phyloP scores from a whole-genome alignment of 257 asterid species.

The Solanum rostratum region DNA sequence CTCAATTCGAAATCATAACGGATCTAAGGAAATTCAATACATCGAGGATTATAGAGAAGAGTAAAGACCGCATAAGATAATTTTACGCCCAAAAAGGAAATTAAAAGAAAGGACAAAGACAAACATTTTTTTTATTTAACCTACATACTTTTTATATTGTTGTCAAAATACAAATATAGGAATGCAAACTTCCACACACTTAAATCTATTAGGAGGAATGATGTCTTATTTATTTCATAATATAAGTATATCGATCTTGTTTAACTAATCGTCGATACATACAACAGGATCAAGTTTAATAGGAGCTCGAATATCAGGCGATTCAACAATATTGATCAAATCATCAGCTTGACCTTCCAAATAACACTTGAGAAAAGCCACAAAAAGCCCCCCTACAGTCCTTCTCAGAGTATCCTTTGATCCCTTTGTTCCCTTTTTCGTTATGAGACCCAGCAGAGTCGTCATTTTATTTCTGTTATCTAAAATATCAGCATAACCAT shows the following conservation, averaged over 20 bases:
- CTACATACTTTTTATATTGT: neutral
- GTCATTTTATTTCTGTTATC: constrained; percentile 16
- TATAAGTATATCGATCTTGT: neutral
- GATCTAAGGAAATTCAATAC: too few species aligned
- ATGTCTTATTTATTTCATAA: neutral
- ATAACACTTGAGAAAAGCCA: constrained; percentile 62
- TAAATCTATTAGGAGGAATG: neutral
- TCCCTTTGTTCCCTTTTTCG: constrained; percentile 32
- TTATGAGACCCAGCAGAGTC: constrained; percentile 19
- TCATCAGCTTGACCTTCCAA: constrained; percentile 26
- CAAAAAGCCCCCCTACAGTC: constrained; percentile 55
- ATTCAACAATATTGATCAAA: constrained; percentile 25
- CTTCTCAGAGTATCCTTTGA: constrained; percentile 42
- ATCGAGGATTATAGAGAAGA: too few species aligned
- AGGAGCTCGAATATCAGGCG: constrained; percentile 36
- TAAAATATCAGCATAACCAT: constrained; percentile 52
- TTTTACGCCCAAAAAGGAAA: neutral
- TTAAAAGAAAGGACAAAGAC: neutral
- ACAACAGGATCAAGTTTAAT: constrained; percentile 46
- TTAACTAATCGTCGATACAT: neutral
- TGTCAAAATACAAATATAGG: neutral
- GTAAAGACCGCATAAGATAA: too few species aligned
- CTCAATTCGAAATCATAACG: too few species aligned
- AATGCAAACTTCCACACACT: neutral
- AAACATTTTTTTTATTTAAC: neutral